phyloP scores from a whole-genome alignment of 768 basidiomycete species.

The Daedaleopsis sinensis region DNA sequence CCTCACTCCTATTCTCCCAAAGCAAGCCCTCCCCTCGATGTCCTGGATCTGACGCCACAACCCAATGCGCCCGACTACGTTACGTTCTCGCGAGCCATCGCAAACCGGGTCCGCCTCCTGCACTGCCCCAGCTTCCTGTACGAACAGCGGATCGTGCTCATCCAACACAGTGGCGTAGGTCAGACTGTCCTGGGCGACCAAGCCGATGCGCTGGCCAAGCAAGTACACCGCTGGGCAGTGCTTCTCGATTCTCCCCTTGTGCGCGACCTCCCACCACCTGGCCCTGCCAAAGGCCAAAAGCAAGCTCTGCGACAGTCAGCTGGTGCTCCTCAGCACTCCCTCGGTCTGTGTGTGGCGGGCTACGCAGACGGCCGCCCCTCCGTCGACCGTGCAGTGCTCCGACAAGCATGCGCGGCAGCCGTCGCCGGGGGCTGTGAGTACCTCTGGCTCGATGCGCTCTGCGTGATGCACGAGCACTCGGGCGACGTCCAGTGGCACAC shows the following conservation, averaged over 20 bases:
- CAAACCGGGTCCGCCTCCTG: not conserved
- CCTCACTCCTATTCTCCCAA: too few relatives aligned
- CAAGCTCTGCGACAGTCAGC: not conserved
- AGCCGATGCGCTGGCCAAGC: not conserved
- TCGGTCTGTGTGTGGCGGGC: not conserved
- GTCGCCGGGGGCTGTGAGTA: not conserved
- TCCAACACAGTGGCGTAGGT: not conserved
- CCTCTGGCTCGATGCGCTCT: conserved; percentile 11
- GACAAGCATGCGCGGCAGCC: not conserved
- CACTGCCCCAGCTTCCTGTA: not conserved
- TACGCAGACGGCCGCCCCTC: not conserved
- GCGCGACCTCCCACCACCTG: not conserved
- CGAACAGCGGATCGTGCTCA: not conserved
- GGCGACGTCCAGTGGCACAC: conserved; percentile 4
- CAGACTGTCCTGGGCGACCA: not conserved
- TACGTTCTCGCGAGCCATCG: not conserved
- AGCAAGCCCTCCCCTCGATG: not conserved
- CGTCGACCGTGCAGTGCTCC: not conserved
- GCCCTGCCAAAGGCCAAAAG: not conserved
- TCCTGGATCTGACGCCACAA: not conserved
- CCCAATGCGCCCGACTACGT: not conserved
- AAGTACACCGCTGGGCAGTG: not conserved
- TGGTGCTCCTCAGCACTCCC: not conserved
- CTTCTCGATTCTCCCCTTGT: not conserved
- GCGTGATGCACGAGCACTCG: not conserved